Evolutionary conservation across 1,139 yeast species (phyloP), one percentile per base, ranked within the genome.

Genomic region (Kodamaea suecica): DNA sequence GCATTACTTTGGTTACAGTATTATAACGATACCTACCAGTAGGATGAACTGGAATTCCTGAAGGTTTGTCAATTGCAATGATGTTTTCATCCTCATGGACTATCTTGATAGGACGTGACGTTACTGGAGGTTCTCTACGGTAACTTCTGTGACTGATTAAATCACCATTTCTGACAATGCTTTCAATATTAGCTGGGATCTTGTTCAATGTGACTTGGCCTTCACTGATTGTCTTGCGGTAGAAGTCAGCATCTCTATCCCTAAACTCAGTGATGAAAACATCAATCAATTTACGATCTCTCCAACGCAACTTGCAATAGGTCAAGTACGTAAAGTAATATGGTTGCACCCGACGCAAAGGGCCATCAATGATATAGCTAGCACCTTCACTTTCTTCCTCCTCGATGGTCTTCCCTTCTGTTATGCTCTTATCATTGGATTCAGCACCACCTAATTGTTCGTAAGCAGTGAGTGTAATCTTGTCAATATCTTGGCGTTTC

Each of bases 1-100:
- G 80, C 43, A 90, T 61, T 13, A 87, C 78, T 55, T 83, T 85
- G n/a, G 95, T 86, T 11, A 90, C 77, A 1, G 96, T 79, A 55
- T 92, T 92, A 60, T 77, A 87, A 40, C 95, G 67, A 60, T 81
- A 92, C 39, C 97, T 66, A 0, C 98, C 99, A 0, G 97, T 84
- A 1, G 99, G 98, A 56, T 92, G 98, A 1, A 84, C 97, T 0
- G 99, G 97, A 3, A 92, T 76, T 0, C 98, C 97, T 3, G 95
- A 76, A 0, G 99, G 98, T 48, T 92, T 92, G 56, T 92, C 95
- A 19, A 94, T 84, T 1, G 85, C 96, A 5, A 92, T 70, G 23
- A 88, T 60, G 34, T 84, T 77, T 12, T 84, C 92, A 53, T 87
- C 83, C 52, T 88, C 90, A 52, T 72, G 78, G 0, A 92, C 90